phyloP scores from a whole-genome alignment of 495 filamentous ascomycete species.

The Sabuloglossum arenarium region DNA sequence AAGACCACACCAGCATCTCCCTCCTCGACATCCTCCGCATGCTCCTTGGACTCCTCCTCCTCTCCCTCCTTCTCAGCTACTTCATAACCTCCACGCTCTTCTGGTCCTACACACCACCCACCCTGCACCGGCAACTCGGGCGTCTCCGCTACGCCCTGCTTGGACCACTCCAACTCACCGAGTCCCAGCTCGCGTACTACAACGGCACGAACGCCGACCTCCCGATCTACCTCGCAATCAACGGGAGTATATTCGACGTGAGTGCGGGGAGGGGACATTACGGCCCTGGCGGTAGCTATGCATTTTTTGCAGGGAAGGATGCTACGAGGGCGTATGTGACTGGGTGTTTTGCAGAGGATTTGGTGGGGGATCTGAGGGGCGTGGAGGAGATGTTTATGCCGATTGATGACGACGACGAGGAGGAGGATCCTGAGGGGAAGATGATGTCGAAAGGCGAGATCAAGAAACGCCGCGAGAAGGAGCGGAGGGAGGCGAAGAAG shows the following conservation, averaged over 20 bases:
- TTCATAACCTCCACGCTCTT: constrained; percentile 50
- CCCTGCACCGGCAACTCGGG: neutral
- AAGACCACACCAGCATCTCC: constrained; percentile 21
- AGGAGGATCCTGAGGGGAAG: constrained; percentile 26
- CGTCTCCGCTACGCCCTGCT: neutral
- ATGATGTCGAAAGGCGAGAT: constrained; percentile 21
- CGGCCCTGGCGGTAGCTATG: constrained; percentile 76
- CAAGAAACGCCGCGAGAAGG: constrained; percentile 4
- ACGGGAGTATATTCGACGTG: constrained; percentile 91
- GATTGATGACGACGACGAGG: constrained; percentile 33
- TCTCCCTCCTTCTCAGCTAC: constrained; percentile 54
- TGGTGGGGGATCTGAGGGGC: constrained; percentile 61
- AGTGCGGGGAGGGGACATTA: constrained; percentile 52
- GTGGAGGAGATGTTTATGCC: constrained; percentile 82
- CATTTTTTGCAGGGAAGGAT: constrained; percentile 71
- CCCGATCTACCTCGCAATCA: constrained; percentile 82
- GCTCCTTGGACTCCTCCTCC: constrained; percentile 43
- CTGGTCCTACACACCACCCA: constrained; percentile 44
- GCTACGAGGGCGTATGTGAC: constrained; percentile 86
- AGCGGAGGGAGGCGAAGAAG: constrained; percentile 23
- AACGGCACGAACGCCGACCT: constrained; percentile 54
- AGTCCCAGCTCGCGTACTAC: constrained; percentile 46
- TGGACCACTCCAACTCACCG: constrained; percentile 42
- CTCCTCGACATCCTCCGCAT: constrained; percentile 59
- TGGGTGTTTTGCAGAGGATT: constrained; percentile 79